These are phyloP conservation scores for Osmozyma mogii DNA, from an alignment of 805 yeast genomes.

Conservation along the genomic window DNA sequence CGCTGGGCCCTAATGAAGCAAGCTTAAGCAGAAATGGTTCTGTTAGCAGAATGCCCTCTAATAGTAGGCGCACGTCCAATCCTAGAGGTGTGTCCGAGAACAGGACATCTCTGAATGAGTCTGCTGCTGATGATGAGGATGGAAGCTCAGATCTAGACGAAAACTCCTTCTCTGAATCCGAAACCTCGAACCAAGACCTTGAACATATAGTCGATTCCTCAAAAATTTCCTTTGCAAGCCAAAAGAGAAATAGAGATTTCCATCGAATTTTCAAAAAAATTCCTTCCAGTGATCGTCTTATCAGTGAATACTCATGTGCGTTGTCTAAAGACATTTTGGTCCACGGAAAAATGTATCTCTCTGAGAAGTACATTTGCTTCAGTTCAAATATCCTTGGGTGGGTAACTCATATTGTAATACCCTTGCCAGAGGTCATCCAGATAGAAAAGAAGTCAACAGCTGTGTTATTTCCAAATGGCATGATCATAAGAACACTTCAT, in stretches of 20 bases:
- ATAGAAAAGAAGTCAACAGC: constrained; percentile 61
- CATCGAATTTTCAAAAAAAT: constrained; percentile 51
- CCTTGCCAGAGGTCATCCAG: constrained; percentile 54
- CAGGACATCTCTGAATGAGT: no score
- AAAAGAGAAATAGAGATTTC: constrained; percentile 50
- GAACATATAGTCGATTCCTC: constrained; percentile 6
- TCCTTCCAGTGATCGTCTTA: constrained; percentile 42
- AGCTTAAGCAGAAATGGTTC: constrained; percentile 2
- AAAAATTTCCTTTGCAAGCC: constrained; percentile 4
- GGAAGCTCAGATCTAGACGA: constrained; percentile 3
- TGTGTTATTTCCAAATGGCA: constrained; percentile 63
- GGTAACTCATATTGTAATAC: constrained; percentile 51
- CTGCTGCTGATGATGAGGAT: no score
- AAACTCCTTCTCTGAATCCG: constrained; percentile 1
- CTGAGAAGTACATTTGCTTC: constrained; percentile 50
- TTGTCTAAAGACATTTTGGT: constrained; percentile 55
- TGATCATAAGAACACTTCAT: constrained; percentile 55
- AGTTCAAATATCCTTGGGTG: constrained; percentile 63
- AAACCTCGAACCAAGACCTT: constrained; percentile 8
- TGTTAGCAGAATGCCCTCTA: constrained; percentile 5
- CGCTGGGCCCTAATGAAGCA: constrained; percentile 3
- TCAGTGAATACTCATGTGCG: constrained; percentile 61
- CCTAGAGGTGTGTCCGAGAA: constrained; percentile 11
- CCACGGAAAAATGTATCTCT: constrained; percentile 58
- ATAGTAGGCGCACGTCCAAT: constrained; percentile 13